Evolutionary conservation across 2,329 filamentous ascomycete genomes (phyloP), one percentile per base, ranked within the genome.

Genomic region (Penicillium brevicompactum): DNA sequence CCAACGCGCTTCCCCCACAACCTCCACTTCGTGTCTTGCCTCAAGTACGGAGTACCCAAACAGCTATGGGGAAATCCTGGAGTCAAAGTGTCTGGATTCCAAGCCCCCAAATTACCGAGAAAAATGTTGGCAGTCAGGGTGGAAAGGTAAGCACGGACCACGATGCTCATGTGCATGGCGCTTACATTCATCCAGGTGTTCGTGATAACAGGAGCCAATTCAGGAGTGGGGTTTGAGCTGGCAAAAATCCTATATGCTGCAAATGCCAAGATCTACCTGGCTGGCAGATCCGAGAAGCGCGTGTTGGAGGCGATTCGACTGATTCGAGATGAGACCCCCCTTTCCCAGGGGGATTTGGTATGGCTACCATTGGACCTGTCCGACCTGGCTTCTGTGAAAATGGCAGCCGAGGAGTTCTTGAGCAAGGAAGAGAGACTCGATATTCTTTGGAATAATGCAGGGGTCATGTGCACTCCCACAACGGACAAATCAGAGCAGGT

Each of bases 381-480:
- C 30, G 44, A 34, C 2, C 6, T 34, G 10, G 11, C 31, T 18
- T 13, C 18, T 4, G 16, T 46, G 5, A 76, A 77, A 55, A 52
- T 58, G 0, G 69, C 74, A 1, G 76, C 68, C 0, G 59, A 75
- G 2, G 60, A 66, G 5, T 79, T 80, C 49, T 56, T 74, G 0
- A 48, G 58, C 1, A 63, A 62, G 22, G 76, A 79, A 57, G 42
- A 52, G 2, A 66, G 63, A 16, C 68, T 80, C 0, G 66, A 80
- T 57, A 73, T 78, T 3, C 66, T 80, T 0, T 76, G 69, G 60
- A 66, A 71, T 47, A 73, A 72, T 60, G 70, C 69, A 4, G 63
- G 56, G 5, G 71, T 78, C 5, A 76, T 76, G 73, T 58, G 60
- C 1, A 72, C 74, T 0, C 68, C 70, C 9, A 21, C 32, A 18